These are phyloP conservation scores for Alnus glutinosa DNA, from an alignment of 306 rosid species.

Conservation along the genomic window DNA sequence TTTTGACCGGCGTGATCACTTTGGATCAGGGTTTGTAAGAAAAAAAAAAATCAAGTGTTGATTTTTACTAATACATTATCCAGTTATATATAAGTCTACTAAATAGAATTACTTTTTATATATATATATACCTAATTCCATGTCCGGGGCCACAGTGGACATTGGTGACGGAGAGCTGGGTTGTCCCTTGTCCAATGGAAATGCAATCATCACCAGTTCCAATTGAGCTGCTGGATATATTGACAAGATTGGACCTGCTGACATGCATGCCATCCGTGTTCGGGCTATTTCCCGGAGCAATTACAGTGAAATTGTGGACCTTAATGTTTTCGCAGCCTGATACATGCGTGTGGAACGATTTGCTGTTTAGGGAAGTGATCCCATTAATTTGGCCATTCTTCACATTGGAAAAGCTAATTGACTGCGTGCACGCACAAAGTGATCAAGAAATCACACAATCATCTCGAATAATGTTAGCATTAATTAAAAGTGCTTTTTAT, in stretches of 20 bases:
- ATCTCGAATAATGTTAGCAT: neutral
- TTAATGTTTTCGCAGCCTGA: constrained; percentile 32
- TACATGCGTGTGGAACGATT: constrained; percentile 50
- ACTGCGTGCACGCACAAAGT: constrained; percentile 35
- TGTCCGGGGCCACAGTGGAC: constrained; percentile 80
- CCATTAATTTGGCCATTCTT: constrained; percentile 36
- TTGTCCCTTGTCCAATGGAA: constrained; percentile 49
- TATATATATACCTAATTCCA: constrained; percentile 46
- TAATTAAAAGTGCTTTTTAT: too few species aligned
- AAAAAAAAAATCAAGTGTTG: too few species aligned
- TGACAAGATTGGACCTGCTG: constrained; percentile 32
- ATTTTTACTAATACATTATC: too few species aligned
- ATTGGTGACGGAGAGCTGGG: constrained; percentile 26
- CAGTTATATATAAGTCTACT: too few species aligned
- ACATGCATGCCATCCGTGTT: constrained; percentile 81
- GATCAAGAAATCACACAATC: neutral
- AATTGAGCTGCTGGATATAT: constrained; percentile 36
- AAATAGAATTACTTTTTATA: too few species aligned
- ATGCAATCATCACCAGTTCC: constrained; percentile 82
- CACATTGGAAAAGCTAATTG: constrained; percentile 41
- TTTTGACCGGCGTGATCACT: too few species aligned
- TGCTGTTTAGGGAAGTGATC: constrained; percentile 58
- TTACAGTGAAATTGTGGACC: constrained; percentile 28
- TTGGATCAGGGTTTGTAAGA: too few species aligned
- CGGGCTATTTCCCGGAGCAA: constrained; percentile 62